These are phyloP conservation scores for Termitomyces sp. DNA, from an alignment of 768 basidiomycete species.

Conservation along the genomic window DNA sequence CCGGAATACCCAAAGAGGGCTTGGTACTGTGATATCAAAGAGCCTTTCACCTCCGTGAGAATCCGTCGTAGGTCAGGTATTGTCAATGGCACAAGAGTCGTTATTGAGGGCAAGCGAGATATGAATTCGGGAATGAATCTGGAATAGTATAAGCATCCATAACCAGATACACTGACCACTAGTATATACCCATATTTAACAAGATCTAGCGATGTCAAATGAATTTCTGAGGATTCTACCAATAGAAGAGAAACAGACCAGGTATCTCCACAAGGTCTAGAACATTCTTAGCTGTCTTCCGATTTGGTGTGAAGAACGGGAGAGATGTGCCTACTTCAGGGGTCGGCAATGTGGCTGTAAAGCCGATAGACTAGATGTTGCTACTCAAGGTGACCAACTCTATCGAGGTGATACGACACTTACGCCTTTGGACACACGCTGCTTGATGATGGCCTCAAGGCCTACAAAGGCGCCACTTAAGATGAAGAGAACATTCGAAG, in stretches of 20 bases:
- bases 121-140: slow-evolving; percentile 94
- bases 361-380: slow-evolving; percentile 77
- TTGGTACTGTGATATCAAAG: slow-evolving; percentile 86
- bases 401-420: slow-evolving; percentile 22
- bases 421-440: slow-evolving; percentile 82
- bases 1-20: slow-evolving; percentile 82
- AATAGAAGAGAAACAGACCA: slow-evolving; percentile 36
- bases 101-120: slow-evolving; percentile 89
- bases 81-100: slow-evolving; percentile 77
- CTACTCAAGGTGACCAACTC: slow-evolving; percentile 3
- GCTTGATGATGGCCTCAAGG: slow-evolving; percentile 75
- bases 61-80: slow-evolving; percentile 84
- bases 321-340: slow-evolving; percentile 35
- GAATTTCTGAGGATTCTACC: neutral
- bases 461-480: slow-evolving; percentile 95
- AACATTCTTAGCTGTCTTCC: slow-evolving; percentile 45
- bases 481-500: slow-evolving; percentile 91
- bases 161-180: neutral
- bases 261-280: slow-evolving; percentile 71
- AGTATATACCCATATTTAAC: slow-evolving; percentile 70
- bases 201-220: slow-evolving; percentile 50
- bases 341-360: slow-evolving; percentile 44
- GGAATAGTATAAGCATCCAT: slow-evolving; percentile 2
- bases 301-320: slow-evolving; percentile 80
- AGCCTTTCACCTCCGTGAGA: slow-evolving; percentile 88